Base-by-base conservation (phyloP, 2,329 filamentous ascomycete species). In the Colletotrichum tabaci region DNA sequence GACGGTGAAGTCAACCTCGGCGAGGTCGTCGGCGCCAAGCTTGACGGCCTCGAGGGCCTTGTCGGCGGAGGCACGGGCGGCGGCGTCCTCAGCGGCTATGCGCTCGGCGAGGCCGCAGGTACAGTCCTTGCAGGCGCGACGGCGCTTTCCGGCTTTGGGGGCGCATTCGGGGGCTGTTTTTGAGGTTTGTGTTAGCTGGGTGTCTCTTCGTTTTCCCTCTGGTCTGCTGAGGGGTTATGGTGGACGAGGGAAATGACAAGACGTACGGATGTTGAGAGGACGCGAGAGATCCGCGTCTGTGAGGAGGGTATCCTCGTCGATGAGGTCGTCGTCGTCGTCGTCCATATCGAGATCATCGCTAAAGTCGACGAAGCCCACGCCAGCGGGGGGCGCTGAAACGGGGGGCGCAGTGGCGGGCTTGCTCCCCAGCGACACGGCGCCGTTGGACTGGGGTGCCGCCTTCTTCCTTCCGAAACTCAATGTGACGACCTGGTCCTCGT, bases 1-100 rank as follows among this genome's bases (percentile, higher is more conserved):
- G n/a, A 98, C 94, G 0, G 96, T 99, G 80, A 99, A 98, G 82
- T 99, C 96, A 10, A 98, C 88, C 82, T 98, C 96, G 62, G 90
- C 91, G 60, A 99, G 84, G 79, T 99, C 96, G 77, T 94, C 91
- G 0, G 89, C 85, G 49, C 87, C 89, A 57, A 97, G 85, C 82
- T 92, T 93, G 62, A 93, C 83, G 23, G 90, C 87, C 61, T 88
- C 89, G 57, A 98, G 87, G 81, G 93, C 93, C 65, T 79, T 79
- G 67, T 84, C 80, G 70, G 94, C 86, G n/a, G 91, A 87, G 78
- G 91, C 89, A 58, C 94, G 87, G 52, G 80, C 78, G 8, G 75
- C 84, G 77, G 94, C 92, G 42, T 93, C 93, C 26, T 87, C 84
- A 9, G 85, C 84, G 10, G 61, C 64, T 12, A 74, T 84, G 73